Evolutionary conservation across 805 yeast genomes (phyloP).

Genomic region (Metschnikowia cubensis): DNA sequence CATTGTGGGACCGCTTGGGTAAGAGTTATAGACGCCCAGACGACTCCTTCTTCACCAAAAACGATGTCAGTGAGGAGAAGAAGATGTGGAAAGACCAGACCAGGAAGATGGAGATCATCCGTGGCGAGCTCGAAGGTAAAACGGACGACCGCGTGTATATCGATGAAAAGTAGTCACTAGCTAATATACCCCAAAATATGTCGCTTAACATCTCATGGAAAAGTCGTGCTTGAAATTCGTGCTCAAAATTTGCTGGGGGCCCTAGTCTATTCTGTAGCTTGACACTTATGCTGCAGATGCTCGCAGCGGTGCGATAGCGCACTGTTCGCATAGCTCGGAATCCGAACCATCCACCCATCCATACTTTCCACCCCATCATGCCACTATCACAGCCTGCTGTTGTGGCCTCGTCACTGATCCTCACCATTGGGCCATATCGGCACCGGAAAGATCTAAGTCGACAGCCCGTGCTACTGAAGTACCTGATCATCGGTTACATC

Average conservation of each 20-base stretch:
- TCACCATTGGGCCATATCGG: slow-evolving; percentile 42
- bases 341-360: not conserved
- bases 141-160: slow-evolving; percentile 72
- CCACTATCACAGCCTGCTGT: slow-evolving; percentile 19
- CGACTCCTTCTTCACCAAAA: slow-evolving; percentile 62
- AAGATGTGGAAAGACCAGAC: slow-evolving; percentile 69
- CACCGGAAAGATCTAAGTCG: slow-evolving; percentile 59
- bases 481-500: slow-evolving; percentile 87
- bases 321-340: slow-evolving; percentile 1
- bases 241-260: no score
- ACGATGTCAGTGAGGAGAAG: slow-evolving; percentile 52
- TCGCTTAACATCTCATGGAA: not conserved
- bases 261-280: not conserved
- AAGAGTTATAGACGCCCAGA: slow-evolving; percentile 93
- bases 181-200: not conserved
- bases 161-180: slow-evolving; percentile 6
- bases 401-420: slow-evolving; percentile 38
- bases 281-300: not conserved
- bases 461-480: slow-evolving; percentile 73
- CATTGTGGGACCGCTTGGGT: slow-evolving; percentile 96
- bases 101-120: slow-evolving; percentile 71
- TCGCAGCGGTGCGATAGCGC: slow-evolving; percentile 1
- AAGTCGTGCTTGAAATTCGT: not conserved
- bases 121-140: slow-evolving; percentile 75
- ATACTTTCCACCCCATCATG: slow-evolving; percentile 2